A percentile compares a stretch with the other conserved stretches of the same genome.
Conservation (phyloP, 805 yeast genomes). For the Jamesozyma hellenica region DNA sequence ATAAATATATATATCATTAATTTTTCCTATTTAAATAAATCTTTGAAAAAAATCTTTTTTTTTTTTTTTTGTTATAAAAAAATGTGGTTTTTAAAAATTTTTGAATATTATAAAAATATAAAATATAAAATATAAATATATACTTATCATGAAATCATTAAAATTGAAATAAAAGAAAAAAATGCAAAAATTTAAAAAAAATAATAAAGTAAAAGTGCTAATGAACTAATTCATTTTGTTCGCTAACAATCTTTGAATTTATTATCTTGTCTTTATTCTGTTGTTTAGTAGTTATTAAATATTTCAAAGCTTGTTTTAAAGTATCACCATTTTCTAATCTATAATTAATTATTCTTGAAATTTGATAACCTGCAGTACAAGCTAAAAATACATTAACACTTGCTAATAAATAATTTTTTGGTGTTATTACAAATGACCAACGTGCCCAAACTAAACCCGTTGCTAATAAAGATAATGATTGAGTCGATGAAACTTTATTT, state of each 20-base stretch:
- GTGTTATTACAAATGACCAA: constrained; percentile 91
- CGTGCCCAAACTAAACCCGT: constrained; percentile 97
- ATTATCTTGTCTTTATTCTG: not conserved
- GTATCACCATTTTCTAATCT: constrained; percentile 59
- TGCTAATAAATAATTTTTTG: constrained; percentile 79
- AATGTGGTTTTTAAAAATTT: too few species aligned
- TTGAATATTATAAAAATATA: too few species aligned
- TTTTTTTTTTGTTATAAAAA: too few species aligned
- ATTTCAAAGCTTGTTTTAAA: constrained; percentile 43
- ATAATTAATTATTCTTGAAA: constrained; percentile 58
- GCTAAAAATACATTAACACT: constrained; percentile 91
- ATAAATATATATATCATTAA: not conserved
- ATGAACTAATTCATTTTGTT: too few species aligned
- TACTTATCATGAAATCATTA: too few species aligned
- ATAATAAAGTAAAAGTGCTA: too few species aligned
- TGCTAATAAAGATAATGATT: constrained; percentile 56
- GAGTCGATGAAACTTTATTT: constrained; percentile 78
- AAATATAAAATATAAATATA: too few species aligned
- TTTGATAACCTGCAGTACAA: constrained; percentile 78
- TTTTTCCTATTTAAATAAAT: too few species aligned
- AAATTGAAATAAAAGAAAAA: too few species aligned
- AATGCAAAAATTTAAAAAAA: too few species aligned
- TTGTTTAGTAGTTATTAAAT: constrained; percentile 33
- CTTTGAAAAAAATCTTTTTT: not conserved
- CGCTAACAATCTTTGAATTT: too few species aligned